A percentile compares a stretch with the other conserved stretches of the same genome.
Conservation (phyloP, 306 rosid species). For the Prunus kanzakura region DNA sequence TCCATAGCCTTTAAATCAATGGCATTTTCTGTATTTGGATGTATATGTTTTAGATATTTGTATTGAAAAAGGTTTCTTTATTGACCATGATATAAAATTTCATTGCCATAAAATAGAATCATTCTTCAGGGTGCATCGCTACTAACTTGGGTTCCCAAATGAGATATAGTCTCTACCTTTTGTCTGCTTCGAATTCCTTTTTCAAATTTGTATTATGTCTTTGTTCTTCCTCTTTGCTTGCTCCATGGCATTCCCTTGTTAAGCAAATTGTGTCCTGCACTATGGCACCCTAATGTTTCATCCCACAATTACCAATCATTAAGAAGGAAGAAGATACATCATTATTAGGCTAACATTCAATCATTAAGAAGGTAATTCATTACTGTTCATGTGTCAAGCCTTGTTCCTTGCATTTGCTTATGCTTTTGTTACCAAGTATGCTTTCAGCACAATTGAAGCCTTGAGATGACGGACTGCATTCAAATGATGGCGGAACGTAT, state of each 20-base stretch:
- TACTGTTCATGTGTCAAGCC: neutral
- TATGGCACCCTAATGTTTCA: too few species aligned
- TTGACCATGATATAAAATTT: neutral
- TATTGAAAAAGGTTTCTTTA: neutral
- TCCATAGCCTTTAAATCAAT: slow-evolving; percentile 52
- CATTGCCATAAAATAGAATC: neutral
- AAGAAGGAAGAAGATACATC: too few species aligned
- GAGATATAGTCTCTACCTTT: slow-evolving; percentile 49
- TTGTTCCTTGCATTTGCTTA: neutral
- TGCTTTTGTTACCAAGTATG: neutral
- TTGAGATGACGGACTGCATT: too few species aligned
- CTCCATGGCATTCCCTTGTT: neutral
- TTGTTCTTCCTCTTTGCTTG: slow-evolving; percentile 31
- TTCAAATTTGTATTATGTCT: slow-evolving; percentile 46
- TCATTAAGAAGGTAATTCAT: neutral
- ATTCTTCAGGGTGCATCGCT: neutral
- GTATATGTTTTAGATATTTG: slow-evolving; percentile 3
- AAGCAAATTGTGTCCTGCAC: too few species aligned
- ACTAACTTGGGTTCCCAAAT: slow-evolving; percentile 26
- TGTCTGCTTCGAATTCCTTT: slow-evolving; percentile 66
- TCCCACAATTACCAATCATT: too few species aligned
- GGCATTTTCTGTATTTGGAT: slow-evolving; percentile 28
- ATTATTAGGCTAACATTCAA: neutral
- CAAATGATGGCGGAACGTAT: too few species aligned
- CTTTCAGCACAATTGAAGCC: neutral